phyloP scores from a whole-genome alignment of 2,329 filamentous ascomycete genomes.

The Scytalidium sp. region DNA sequence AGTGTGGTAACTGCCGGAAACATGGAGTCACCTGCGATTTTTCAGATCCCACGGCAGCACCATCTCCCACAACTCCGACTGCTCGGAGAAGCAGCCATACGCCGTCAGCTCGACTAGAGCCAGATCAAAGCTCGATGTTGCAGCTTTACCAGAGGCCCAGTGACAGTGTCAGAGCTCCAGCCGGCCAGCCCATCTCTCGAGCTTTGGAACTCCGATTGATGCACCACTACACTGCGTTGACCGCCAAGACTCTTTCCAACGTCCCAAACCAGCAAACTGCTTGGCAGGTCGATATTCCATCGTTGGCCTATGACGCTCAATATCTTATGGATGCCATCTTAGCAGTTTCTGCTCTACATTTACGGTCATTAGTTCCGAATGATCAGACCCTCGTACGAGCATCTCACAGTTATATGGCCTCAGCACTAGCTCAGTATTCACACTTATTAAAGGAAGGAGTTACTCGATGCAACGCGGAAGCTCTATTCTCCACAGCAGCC shows the following conservation, averaged over 20 bases:
- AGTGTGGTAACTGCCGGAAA: conserved; percentile 64
- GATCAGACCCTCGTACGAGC: conserved; percentile 59
- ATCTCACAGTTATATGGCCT: conserved; percentile 63
- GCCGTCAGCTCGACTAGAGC: not conserved
- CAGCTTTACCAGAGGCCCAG: conserved; percentile 19
- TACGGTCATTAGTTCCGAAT: conserved; percentile 53
- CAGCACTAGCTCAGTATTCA: conserved; percentile 59
- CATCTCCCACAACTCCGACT: not conserved
- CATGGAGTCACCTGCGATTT: conserved; percentile 67
- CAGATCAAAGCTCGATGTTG: not conserved
- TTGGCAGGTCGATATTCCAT: conserved; percentile 59
- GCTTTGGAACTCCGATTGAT: conserved; percentile 58
- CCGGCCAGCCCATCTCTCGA: conserved; percentile 15
- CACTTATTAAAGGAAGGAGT: conserved; percentile 54
- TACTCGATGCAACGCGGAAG: conserved; percentile 56
- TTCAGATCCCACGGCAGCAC: conserved; percentile 24
- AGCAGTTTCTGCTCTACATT: conserved; percentile 61
- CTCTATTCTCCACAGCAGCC: conserved; percentile 59
- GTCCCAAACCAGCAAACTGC: conserved; percentile 50
- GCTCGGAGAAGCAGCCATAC: conserved; percentile 15
- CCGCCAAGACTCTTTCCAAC: conserved; percentile 54
- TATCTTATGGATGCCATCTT: conserved; percentile 63
- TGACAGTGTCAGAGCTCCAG: conserved; percentile 12
- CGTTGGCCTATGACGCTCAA: conserved; percentile 57
- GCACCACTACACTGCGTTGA: conserved; percentile 62